Conservation (phyloP, 2,329 filamentous ascomycete species). For the Colletotrichum graminicola region DNA sequence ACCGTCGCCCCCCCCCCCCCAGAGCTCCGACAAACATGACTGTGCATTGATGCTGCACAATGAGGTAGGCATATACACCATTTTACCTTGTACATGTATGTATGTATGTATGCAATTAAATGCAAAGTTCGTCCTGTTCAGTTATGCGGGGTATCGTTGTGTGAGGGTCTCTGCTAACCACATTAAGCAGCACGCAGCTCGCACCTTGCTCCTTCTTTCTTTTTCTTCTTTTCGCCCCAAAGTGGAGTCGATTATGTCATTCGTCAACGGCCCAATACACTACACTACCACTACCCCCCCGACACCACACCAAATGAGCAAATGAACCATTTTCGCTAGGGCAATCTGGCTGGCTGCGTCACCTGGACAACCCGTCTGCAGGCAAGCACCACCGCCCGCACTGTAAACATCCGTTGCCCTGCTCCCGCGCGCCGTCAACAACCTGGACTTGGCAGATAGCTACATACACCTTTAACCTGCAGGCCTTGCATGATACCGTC, state of each 20-base stretch:
- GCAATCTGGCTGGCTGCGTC: constrained; percentile 24
- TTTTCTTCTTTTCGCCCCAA: constrained; percentile 8
- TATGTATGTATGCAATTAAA: not conserved
- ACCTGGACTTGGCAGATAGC: constrained; percentile 8
- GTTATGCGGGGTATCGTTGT: constrained; percentile 16
- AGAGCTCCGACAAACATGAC: not conserved
- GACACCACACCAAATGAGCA: not conserved
- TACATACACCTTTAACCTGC: constrained; percentile 17
- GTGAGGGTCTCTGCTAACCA: constrained; percentile 12
- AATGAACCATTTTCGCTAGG: constrained; percentile 38
- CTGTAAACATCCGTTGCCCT: constrained; percentile 38
- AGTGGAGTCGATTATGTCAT: constrained; percentile 36
- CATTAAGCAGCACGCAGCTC: constrained; percentile 5
- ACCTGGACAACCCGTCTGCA: constrained; percentile 35
- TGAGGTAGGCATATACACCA: not conserved
- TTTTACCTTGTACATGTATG: no score
- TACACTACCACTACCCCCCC: not conserved
- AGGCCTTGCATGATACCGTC: constrained; percentile 33
- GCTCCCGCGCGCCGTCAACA: constrained; percentile 9
- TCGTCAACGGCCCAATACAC: constrained; percentile 25
- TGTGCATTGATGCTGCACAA: no score
- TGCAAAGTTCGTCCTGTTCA: not conserved
- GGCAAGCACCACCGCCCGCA: constrained; percentile 8
- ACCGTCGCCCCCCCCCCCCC: not conserved
- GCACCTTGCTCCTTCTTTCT: not conserved